Evolutionary conservation across 768 basidiomycete genomes (phyloP).

Genomic region (Wakefieldia striispora): DNA sequence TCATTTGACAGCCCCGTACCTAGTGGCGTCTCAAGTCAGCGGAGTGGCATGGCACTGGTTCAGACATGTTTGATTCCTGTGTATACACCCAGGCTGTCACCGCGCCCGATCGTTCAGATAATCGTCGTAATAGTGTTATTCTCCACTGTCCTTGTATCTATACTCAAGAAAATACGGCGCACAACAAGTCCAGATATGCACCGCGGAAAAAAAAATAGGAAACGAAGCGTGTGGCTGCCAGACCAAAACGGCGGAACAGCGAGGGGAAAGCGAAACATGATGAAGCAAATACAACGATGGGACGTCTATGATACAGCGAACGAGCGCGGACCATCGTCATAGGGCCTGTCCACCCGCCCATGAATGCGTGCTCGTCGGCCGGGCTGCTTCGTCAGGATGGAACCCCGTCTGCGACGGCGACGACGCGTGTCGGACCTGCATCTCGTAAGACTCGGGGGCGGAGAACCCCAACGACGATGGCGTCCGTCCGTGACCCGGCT

Average conservation of each 20-base stretch:
- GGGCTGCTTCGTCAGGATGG: not conserved
- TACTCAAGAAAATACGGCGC: not conserved
- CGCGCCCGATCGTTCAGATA: no score
- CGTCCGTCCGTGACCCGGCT: not conserved
- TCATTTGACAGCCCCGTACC: no score
- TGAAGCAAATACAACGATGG: constrained; percentile 26
- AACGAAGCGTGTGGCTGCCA: not conserved
- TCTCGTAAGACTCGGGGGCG: constrained; percentile 35
- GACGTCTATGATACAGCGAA: constrained; percentile 19
- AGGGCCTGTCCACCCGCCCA: constrained; percentile 21
- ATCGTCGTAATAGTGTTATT: no score
- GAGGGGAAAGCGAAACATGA: not conserved
- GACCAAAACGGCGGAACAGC: no score
- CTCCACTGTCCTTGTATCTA: no score
- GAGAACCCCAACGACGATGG: constrained; percentile 2
- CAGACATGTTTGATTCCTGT: no score
- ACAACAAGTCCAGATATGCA: not conserved
- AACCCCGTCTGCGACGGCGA: constrained; percentile 3
- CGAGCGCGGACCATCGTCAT: constrained; percentile 3
- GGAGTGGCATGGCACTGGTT: no score
- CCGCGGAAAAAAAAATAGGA: no score
- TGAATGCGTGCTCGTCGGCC: constrained; percentile 11
- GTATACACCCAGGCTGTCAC: no score
- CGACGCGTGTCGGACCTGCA: constrained; percentile 35
- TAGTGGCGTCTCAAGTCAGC: no score